Conservation (phyloP, 148 eudicot species). For the Cornus suecica region DNA sequence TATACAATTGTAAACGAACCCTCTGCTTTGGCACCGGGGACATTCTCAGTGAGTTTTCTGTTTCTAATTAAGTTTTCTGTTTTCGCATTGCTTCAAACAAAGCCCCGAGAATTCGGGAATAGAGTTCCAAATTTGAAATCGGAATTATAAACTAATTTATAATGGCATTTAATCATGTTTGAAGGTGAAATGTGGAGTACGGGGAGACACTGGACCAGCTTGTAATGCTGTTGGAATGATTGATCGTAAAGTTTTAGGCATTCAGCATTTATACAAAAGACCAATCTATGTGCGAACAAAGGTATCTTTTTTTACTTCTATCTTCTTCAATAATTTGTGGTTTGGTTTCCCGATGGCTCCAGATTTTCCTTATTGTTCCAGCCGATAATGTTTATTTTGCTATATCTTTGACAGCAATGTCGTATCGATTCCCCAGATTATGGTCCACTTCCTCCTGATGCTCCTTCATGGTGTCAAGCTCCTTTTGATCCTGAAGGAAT, state of each 20-base stretch:
- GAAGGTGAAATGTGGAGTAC: constrained; percentile 28
- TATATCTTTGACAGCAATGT: constrained; percentile 17
- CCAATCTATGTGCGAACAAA: constrained; percentile 18
- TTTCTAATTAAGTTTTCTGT: neutral
- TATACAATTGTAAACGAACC: constrained; percentile 11
- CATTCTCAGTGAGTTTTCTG: constrained; percentile 8
- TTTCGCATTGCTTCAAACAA: neutral
- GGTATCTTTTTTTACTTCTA: constrained; percentile 1
- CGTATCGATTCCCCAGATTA: constrained; percentile 22
- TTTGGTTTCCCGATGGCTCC: neutral
- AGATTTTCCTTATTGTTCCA: neutral
- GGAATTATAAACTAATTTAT: neutral
- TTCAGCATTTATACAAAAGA: constrained; percentile 17
- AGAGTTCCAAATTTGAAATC: neutral
- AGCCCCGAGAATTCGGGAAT: neutral
- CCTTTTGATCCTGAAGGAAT: constrained; percentile 32
- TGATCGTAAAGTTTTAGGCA: constrained; percentile 21
- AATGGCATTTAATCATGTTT: neutral
- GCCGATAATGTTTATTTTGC: neutral
- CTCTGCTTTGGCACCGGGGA: neutral
- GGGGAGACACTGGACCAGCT: constrained; percentile 27
- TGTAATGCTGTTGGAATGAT: constrained; percentile 29
- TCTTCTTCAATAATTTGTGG: neutral
- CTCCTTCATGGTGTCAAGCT: constrained; percentile 30
- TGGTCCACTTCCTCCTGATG: constrained; percentile 24